Evolutionary conservation across 2,329 filamentous ascomycete genomes (phyloP), one percentile per base, ranked within the genome.

Genomic region (Ascosphaera apis): DNA sequence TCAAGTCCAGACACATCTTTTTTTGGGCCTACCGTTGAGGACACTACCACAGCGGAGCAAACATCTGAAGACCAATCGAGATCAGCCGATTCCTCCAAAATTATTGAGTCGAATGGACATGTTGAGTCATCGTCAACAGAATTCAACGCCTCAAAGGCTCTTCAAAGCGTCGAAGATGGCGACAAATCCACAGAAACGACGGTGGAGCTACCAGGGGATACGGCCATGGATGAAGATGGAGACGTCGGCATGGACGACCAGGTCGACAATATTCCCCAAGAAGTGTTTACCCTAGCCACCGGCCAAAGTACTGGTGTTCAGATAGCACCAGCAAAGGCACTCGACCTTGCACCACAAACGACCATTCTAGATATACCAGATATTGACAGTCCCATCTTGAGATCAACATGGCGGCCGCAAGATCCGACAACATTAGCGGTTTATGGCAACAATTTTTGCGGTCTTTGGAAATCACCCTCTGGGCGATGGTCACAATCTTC

Each of bases 251-350:
- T 60, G 55, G 49, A 34, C 9, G 42, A 42, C 39, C 44, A 38
- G 21, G 19, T 21, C 17, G 28, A 31, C 25, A 35, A 19, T n/a
- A 40, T 45, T 33, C 42, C 42, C 30, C 43, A 48, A 36, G 45
- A 47, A 36, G 47, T 49, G 21, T 52, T 53, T 39, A 62, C 58
- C 8, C 43, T 62, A 39, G 54, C 52, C 27, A 58, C 48, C 33
- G 60, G 61, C 35, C 49, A 52, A 37, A 63, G 60, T 46, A 48
- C 57, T 43, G 59, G 56, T 40, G 53, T 63, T 39, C 61, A 63
- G 47, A 61, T 58, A 44, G 49, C 50, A 35, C 56, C 59, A 47
- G 57, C 60, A 48, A 63, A 62, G 49, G 54, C 60, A 32, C 49
- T 54, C 41, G 58, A 63, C 46, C 52, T 65, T 38, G 51, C 50